Evolutionary conservation across 768 basidiomycete genomes (phyloP), one percentile per base, ranked within the genome.

Genomic region (Amanita muscaria): DNA sequence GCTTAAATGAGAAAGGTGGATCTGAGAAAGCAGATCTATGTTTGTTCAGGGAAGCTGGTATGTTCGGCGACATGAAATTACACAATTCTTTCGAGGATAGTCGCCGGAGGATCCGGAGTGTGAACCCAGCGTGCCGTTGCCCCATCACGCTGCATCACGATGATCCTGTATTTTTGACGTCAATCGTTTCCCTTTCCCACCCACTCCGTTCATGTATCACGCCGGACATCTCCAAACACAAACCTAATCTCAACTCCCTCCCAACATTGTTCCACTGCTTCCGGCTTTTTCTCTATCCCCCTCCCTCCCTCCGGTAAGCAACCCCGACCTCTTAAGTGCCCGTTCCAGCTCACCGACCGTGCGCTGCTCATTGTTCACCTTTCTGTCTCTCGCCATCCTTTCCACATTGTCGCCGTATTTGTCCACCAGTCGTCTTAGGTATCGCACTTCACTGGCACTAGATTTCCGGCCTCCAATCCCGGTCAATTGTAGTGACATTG

Each of bases 351-450:
- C 80, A 14, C 88, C 92, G 24, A 69, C 73, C 2, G 91, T 96
- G 57, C 83, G 76, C 66, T 98, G 94, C 61, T 80, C 82, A 12
- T 75, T 64, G 60, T 98, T 97, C 47, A 85, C 60, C 62, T 72
- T 82, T 47, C 79, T 66, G 64, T 98, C 93, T 52, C 70, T 68
- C 9, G 79, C 77, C 92, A 96, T 97, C 39, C 63, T 68, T 22
- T 76, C 73, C 18, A 82, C 64, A 64, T 97, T 82, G 23, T 70
- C 64, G 1, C 82, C 86, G 63, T 97, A 69, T 60, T 75, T 82
- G 32, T 62, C 61, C 10, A 88, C 76, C 22, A 98, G 72, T 33
- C 73, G 65, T 46, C 65, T 60, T 33, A 98, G 68, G 61, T 83
- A 87, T 35, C 62, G 64, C 46, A 69, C 60, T 64, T 97, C 91